These are phyloP conservation scores for Pezicula carpinea DNA, from an alignment of 2,329 filamentous ascomycete genomes.

Conservation along the genomic window DNA sequence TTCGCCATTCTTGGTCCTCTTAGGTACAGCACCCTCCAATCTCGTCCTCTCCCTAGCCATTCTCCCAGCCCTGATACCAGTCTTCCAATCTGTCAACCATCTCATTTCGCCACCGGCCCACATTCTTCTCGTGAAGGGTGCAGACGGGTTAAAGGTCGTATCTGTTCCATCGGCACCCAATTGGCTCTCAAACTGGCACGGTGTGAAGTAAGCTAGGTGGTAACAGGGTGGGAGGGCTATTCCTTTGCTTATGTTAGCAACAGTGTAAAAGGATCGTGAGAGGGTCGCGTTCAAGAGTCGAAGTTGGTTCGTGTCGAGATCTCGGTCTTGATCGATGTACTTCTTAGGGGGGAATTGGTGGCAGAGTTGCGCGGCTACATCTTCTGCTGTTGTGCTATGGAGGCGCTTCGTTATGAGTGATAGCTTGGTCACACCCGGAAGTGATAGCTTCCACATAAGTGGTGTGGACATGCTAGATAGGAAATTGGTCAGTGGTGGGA, in stretches of 20 bases:
- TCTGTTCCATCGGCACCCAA: slow-evolving; percentile 56
- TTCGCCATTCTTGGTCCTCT: slow-evolving; percentile 45
- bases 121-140: slow-evolving; percentile 57
- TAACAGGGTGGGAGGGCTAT: slow-evolving; percentile 31
- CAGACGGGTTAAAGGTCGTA: slow-evolving; percentile 45
- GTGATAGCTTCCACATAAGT: no score
- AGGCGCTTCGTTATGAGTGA: no score
- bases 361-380: no score
- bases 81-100: slow-evolving; percentile 34
- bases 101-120: slow-evolving; percentile 57
- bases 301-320: no score
- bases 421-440: no score
- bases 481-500: no score
- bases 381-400: no score
- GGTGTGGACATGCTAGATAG: no score
- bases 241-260: background rate
- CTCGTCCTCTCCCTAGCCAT: slow-evolving; percentile 49
- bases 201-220: slow-evolving; percentile 59
- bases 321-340: no score
- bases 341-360: no score
- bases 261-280: no score
- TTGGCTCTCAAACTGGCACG: slow-evolving; percentile 43
- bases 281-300: no score
- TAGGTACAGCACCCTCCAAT: slow-evolving; percentile 46
- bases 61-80: slow-evolving; percentile 47